A percentile compares a stretch with the other conserved stretches of the same genome.
These are phyloP conservation scores for Talaromyces islandicus DNA, from an alignment of 2,329 filamentous ascomycete species.

Conservation along the genomic window DNA sequence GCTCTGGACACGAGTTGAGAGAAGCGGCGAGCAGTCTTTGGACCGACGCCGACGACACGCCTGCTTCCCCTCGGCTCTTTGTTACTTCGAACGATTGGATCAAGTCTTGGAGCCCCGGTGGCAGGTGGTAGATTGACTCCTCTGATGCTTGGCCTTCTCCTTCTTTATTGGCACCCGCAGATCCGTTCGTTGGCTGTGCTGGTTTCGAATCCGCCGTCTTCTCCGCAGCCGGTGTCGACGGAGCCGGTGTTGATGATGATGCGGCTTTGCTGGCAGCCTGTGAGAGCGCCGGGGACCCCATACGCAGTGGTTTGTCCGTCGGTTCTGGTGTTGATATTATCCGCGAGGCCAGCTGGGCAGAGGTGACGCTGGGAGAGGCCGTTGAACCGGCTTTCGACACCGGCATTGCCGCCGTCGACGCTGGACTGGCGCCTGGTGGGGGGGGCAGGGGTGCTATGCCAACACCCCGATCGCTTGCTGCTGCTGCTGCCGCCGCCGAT, in stretches of 20 bases:
- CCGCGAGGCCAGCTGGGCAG: conserved; percentile 44
- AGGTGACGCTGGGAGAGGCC: conserved; percentile 48
- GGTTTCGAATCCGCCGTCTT: conserved; percentile 42
- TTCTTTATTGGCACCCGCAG: conserved; percentile 38
- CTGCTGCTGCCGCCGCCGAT: conserved; percentile 88
- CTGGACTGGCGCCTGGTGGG: conserved; percentile 61
- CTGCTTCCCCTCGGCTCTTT: conserved; percentile 51
- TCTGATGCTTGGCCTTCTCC: conserved; percentile 42
- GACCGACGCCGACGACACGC: conserved; percentile 49
- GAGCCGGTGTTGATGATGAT: conserved; percentile 38
- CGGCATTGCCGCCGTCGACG: conserved; percentile 46
- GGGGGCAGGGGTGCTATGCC: conserved; percentile 91
- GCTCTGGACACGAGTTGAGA: conserved; percentile 66
- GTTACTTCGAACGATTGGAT: conserved; percentile 85
- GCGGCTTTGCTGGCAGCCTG: conserved; percentile 33
- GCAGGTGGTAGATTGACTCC: conserved; percentile 89
- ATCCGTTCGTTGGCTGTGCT: conserved; percentile 44
- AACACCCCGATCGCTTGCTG: conserved; percentile 78
- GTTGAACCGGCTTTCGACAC: conserved; percentile 52
- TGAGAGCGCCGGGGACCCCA: conserved; percentile 48
- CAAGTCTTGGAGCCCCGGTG: conserved; percentile 79
- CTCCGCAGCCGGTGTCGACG: conserved; percentile 43
- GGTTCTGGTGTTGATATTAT: conserved; percentile 31
- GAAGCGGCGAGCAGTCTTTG: conserved; percentile 71
- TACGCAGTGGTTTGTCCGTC: conserved; percentile 38